Evolutionary conservation across 2,329 filamentous ascomycete genomes (phyloP).

Genomic region (Cordyceps militaris): DNA sequence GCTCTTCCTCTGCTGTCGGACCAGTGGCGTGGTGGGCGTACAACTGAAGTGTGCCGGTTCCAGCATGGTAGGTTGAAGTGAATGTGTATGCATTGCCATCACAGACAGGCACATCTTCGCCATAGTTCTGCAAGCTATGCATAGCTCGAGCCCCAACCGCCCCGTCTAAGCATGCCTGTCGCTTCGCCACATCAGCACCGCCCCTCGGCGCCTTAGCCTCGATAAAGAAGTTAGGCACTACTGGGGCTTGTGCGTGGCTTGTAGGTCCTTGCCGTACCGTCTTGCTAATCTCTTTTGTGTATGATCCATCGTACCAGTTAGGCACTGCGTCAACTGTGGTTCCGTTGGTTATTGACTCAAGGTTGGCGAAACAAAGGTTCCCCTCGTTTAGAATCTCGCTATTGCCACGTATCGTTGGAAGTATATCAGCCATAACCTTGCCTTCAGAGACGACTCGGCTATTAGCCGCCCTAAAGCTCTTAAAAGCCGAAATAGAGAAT

Average conservation of each 20-base stretch:
- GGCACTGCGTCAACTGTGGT: constrained; percentile 23
- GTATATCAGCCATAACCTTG: constrained; percentile 12
- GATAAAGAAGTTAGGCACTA: constrained; percentile 36
- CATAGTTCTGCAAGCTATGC: constrained; percentile 30
- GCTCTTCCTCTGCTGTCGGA: constrained; percentile 23
- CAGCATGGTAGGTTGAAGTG: constrained; percentile 30
- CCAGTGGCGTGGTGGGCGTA: constrained; percentile 31
- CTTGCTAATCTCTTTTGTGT: constrained; percentile 20
- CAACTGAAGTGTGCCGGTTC: constrained; percentile 31
- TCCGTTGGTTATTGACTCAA: constrained; percentile 28
- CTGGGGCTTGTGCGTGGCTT: constrained; percentile 15
- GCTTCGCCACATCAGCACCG: constrained; percentile 18
- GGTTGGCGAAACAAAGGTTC: constrained; percentile 19
- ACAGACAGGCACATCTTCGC: constrained; percentile 24
- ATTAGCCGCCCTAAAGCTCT: background rate
- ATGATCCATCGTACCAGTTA: constrained; percentile 27
- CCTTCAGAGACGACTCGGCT: background rate
- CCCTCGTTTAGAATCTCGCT: background rate
- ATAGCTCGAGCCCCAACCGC: constrained; percentile 31
- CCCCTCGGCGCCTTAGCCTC: constrained; percentile 31
- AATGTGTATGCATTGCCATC: constrained; percentile 34
- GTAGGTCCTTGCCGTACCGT: background rate
- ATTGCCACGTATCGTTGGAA: constrained; percentile 26
- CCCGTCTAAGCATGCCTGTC: constrained; percentile 32
- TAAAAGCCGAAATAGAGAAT: background rate